Percentiles rank a stretch among this genome's conserved stretches.
Conservation (phyloP, 2,329 filamentous ascomycete species). For the Parastagonospora nodorum region DNA sequence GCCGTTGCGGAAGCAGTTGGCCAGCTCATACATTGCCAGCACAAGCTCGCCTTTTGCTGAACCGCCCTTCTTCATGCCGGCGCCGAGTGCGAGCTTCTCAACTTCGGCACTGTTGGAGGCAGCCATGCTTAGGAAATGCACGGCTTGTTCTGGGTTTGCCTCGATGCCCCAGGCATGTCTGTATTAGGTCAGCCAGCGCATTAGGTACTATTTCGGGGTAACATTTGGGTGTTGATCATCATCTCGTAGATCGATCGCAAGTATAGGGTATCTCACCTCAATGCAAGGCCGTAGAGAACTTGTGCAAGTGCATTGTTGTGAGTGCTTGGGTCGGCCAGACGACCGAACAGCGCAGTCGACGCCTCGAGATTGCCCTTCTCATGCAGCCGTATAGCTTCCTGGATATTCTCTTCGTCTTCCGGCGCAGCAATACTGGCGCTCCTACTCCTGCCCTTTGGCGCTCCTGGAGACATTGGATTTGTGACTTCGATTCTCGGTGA, state of each 20-base stretch:
- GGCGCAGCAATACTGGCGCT: constrained; percentile 45
- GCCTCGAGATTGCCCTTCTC: constrained; percentile 77
- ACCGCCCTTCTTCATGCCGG: constrained; percentile 90
- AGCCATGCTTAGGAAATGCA: constrained; percentile 84
- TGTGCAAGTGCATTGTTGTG: constrained; percentile 93
- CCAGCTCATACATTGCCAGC: constrained; percentile 93
- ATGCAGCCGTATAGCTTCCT: constrained; percentile 93
- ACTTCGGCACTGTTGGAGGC: constrained; percentile 88
- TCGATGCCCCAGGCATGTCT: constrained; percentile 93
- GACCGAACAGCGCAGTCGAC: constrained; percentile 85
- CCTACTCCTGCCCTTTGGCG: constrained; percentile 27
- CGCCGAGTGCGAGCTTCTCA: constrained; percentile 81
- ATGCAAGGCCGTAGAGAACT: constrained; percentile 90
- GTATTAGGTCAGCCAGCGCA: constrained; percentile 26
- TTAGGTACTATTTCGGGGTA: constrained; percentile 24
- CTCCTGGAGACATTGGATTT: constrained; percentile 19
- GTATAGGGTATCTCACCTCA: constrained; percentile 64
- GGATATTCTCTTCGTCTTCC: constrained; percentile 68
- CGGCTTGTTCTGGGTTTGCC: constrained; percentile 72
- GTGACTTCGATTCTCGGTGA: constrained; percentile 33
- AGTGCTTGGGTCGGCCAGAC: constrained; percentile 79
- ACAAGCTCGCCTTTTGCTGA: constrained; percentile 95
- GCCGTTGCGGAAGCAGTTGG: constrained; percentile 88
- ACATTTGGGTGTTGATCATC: constrained; percentile 25
- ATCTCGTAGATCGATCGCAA: not conserved